Evolutionary conservation across 1,284 basidiomycete genomes (phyloP).

Genomic region (Sanghuangporus weigelae): DNA sequence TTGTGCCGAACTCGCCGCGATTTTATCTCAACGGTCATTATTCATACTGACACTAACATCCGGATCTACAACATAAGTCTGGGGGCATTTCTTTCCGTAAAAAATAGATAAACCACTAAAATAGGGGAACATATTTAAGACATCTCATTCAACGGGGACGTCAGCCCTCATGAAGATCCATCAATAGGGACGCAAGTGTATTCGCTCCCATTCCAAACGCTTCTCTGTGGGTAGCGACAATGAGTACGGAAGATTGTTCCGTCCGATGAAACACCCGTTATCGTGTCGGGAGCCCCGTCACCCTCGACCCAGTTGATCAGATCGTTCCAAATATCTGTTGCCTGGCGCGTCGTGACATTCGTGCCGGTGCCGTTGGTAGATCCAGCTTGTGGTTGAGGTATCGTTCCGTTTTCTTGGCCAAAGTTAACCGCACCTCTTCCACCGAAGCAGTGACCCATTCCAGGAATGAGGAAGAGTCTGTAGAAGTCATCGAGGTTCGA

Average conservation of each 20-base stretch:
- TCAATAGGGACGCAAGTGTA: background rate
- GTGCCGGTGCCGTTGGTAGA: background rate
- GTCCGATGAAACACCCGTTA: conserved; percentile 26
- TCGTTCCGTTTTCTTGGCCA: conserved; percentile 20
- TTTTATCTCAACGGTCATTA: too few relatives aligned
- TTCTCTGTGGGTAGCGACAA: conserved; percentile 22
- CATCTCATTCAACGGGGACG: too few relatives aligned
- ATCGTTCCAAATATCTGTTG: conserved; percentile 31
- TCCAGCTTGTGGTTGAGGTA: too few relatives aligned
- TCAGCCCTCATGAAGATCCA: too few relatives aligned
- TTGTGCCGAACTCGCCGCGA: too few relatives aligned
- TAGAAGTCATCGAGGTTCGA: conserved; percentile 31
- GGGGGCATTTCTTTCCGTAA: too few relatives aligned
- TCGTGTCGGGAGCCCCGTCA: conserved; percentile 28
- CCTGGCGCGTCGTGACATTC: conserved; percentile 15
- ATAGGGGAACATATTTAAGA: too few relatives aligned
- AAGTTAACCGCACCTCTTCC: conserved; percentile 18
- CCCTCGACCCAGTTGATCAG: conserved; percentile 38
- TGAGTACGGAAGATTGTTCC: conserved; percentile 14
- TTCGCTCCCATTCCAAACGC: conserved; percentile 14
- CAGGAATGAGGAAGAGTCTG: conserved; percentile 38
- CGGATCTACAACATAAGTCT: too few relatives aligned
- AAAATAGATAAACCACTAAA: too few relatives aligned
- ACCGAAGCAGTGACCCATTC: conserved; percentile 35
- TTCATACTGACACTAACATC: too few relatives aligned